Evolutionary conservation across 2,329 filamentous ascomycete species (phyloP), one percentile per base, ranked within the genome.

Genomic region (Colletotrichum sp.): DNA sequence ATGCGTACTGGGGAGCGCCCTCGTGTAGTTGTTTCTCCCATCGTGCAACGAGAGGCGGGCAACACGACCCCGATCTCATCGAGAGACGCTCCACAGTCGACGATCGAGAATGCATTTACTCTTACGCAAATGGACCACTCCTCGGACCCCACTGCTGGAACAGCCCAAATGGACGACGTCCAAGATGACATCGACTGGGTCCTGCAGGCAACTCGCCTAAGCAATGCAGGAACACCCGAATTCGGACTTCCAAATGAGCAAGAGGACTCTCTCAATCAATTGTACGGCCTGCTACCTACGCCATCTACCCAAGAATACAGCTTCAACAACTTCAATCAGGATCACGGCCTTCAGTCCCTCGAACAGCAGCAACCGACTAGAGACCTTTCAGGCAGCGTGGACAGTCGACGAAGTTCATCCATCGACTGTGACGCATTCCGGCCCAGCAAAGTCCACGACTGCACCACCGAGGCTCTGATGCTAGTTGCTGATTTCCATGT

Each of bases 1-100:
- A 70, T 70, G 68, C 68, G 68, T 5, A 70, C 68, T 8, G 68
- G 68, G 13, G 68, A 70, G 38, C 68, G 68, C 18, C 38, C 68
- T 36, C 58, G 68, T 8, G 28, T 64, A 6, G 56, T 65, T 5
- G 58, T 38, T 21, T 70, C 68, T 9, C 28, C 58, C 4, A 24
- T 18, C 15, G 43, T 36, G 26, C 30, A 52, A 9, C 9, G 36
- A 65, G 26, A 21, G 24, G 8, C 58, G 10, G 26, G 58, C 18
- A 18, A 34, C 68, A 64, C 16, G 8, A 64, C 32, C 32, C 60
- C 60, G 8, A 56, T 62, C 9, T 55, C 68, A 18, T 56, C 30
- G 24, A 56, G 68, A 28, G 58, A 70, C 6, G 38, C 36, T 21
- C 58, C 58, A 12, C 21, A 18, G 21, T 36, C 30, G 30, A 18